Evolutionary conservation across 371 early-diverging fungal genomes (phyloP).

Genomic region (Globomyces sp.): DNA sequence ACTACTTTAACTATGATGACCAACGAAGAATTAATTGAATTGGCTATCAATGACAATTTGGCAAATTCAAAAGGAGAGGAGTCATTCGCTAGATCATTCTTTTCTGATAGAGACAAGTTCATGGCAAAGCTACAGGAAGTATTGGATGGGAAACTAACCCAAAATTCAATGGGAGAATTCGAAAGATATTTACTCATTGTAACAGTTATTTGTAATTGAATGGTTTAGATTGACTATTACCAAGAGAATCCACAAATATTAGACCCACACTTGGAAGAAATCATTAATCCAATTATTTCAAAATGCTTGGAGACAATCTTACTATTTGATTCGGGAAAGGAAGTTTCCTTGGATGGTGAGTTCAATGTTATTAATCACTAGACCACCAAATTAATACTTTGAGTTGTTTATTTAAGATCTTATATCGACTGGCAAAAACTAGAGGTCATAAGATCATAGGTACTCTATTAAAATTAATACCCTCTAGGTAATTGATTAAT

Average conservation of each 20-base stretch:
- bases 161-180: no score
- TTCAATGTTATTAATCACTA: neutral
- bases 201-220: no score
- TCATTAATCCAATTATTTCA: slow-evolving; percentile 65
- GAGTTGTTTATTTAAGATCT: slow-evolving; percentile 46
- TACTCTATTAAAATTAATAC: neutral
- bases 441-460: slow-evolving; percentile 80
- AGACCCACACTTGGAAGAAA: slow-evolving; percentile 76
- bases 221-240: slow-evolving; percentile 55
- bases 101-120: no score
- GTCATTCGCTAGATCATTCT: no score
- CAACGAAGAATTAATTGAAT: no score
- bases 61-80: no score
- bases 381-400: slow-evolving; percentile 2
- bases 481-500: no score
- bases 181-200: no score
- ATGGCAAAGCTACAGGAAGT: no score
- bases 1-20: no score
- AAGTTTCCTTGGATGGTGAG: neutral
- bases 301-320: slow-evolving; percentile 40
- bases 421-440: slow-evolving; percentile 77
- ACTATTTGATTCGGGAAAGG: neutral
- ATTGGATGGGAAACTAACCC: no score
- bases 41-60: no score
- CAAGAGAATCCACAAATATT: slow-evolving; percentile 88